phyloP scores from a whole-genome alignment of 257 asterid genomes.

The Solanum peruvianum region DNA sequence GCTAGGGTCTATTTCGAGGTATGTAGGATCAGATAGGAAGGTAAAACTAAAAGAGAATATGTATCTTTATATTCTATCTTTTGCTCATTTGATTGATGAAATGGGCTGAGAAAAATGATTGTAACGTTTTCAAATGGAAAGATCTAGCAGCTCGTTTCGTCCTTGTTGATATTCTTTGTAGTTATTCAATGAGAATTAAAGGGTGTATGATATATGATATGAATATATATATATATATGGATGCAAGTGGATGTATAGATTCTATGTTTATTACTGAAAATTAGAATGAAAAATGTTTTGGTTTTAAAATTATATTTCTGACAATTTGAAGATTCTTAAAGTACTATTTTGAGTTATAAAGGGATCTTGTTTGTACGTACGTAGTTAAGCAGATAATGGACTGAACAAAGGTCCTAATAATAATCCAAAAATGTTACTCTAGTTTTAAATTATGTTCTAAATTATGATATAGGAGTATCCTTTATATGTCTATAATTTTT shows the following conservation, averaged over 20 bases:
- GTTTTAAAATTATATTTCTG: neutral
- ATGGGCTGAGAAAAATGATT: neutral
- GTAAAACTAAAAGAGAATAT: neutral
- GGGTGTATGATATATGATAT: neutral
- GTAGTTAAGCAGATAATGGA: neutral
- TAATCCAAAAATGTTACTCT: neutral
- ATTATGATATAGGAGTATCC: neutral
- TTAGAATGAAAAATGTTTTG: neutral
- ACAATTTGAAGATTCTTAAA: neutral
- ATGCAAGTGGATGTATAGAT: neutral
- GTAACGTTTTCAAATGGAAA: neutral
- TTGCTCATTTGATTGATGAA: neutral
- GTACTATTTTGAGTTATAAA: neutral
- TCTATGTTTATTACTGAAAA: neutral
- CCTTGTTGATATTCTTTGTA: neutral
- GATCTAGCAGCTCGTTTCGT: neutral
- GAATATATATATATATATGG: neutral
- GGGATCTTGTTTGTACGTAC: neutral
- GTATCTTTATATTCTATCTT: neutral
- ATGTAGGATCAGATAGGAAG: neutral
- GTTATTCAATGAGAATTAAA: neutral
- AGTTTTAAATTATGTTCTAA: neutral
- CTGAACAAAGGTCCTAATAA: neutral
- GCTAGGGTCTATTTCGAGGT: neutral
- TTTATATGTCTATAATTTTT: neutral